phyloP scores from a whole-genome alignment of 805 yeast genomes.

The Zygosaccharomyces siamensis region DNA sequence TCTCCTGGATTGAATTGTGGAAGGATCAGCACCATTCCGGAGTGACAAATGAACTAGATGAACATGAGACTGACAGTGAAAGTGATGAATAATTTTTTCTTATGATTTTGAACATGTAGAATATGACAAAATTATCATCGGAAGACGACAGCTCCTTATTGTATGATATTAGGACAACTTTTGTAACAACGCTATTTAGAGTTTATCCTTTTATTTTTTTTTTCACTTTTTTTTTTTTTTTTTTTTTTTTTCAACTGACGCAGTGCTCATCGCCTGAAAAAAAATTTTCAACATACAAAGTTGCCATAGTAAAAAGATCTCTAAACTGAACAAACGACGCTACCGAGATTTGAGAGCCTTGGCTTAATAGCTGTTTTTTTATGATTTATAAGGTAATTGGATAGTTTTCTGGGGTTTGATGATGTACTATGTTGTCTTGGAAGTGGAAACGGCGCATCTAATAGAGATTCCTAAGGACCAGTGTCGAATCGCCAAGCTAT shows the following conservation, averaged over 20 bases:
- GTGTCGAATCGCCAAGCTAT: constrained; percentile 60
- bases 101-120: background rate
- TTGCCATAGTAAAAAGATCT: background rate
- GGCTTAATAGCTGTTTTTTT: background rate
- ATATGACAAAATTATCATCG: background rate
- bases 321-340: background rate
- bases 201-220: background rate
- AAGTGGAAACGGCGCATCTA: constrained; percentile 20
- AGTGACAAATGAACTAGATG: constrained; percentile 46
- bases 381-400: background rate
- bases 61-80: constrained; percentile 10
- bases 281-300: background rate
- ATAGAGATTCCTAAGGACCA: constrained; percentile 48
- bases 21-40: constrained; percentile 57
- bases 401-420: constrained; percentile 3
- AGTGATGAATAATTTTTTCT: constrained; percentile 1
- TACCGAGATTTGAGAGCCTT: background rate
- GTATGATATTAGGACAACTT: background rate
- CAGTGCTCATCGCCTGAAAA: constrained; percentile 7
- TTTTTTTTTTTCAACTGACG: constrained; percentile 1
- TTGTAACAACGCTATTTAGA: background rate
- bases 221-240: background rate
- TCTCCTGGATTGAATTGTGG: constrained; percentile 77
- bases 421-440: constrained; percentile 29
- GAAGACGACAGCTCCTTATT: background rate